phyloP scores from a whole-genome alignment of 257 asterid species.

The Jasminum sambac region DNA sequence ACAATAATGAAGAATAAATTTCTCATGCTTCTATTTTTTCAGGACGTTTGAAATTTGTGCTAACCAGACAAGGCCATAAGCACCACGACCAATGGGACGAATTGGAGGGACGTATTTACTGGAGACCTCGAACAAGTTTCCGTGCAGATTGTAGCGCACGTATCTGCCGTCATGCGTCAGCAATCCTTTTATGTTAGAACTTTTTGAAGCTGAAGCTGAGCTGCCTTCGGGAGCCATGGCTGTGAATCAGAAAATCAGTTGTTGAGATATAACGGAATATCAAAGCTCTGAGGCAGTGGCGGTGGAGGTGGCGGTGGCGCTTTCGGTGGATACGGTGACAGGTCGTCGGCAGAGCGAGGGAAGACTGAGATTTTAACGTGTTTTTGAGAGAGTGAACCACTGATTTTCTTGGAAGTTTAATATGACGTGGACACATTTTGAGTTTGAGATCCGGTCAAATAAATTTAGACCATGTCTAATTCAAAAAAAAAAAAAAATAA shows the following conservation, averaged over 20 bases:
- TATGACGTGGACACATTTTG: conserved; percentile 24
- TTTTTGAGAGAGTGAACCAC: neutral
- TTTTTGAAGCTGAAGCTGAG: conserved; percentile 35
- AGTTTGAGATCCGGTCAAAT: conserved; percentile 8
- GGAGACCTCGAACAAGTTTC: conserved; percentile 70
- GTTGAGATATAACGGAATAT: neutral
- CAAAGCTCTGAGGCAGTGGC: conserved; percentile 17
- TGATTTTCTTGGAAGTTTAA: conserved; percentile 30
- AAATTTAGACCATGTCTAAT: too few species aligned
- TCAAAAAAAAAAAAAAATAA: too few species aligned
- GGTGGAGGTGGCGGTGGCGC: conserved; percentile 5
- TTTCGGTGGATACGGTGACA: conserved; percentile 8
- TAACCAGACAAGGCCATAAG: conserved; percentile 90
- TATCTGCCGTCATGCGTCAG: conserved; percentile 66
- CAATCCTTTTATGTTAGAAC: conserved; percentile 44
- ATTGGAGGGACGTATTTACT: conserved; percentile 76
- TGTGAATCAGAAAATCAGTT: neutral
- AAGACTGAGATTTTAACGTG: conserved; percentile 13
- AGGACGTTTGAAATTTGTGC: neutral
- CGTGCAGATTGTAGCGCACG: conserved; percentile 70
- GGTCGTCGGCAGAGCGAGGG: conserved; percentile 3
- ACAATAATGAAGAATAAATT: neutral
- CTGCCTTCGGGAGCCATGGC: conserved; percentile 42
- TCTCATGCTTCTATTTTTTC: neutral
- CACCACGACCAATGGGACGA: conserved; percentile 90